Base-by-base conservation (phyloP, 768 basidiomycete genomes). In the Tricholoma matsutake region DNA sequence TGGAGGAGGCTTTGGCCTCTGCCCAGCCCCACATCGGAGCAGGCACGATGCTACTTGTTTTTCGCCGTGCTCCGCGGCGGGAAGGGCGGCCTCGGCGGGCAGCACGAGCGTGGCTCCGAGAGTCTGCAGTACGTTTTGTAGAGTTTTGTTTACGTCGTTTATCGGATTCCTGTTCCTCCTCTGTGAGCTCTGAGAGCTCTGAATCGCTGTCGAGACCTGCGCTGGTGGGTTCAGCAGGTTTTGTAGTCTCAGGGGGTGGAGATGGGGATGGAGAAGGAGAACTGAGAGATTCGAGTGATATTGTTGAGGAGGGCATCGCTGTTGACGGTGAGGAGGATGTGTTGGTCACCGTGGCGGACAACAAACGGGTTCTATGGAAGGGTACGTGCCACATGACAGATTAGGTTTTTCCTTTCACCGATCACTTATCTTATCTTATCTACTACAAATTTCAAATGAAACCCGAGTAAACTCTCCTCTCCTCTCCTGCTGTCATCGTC, bases 1-100 rank as follows among this genome's bases (percentile, higher is more conserved):
- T 76, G 60, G 59, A 71, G 54, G 62, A 68, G 63, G 72, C 72
- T 72, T 72, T 80, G 54, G 74, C 78, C 70, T 84, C 86, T 65
- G 86, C 90, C 91, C 92, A 94, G 25, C 83, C 90, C 92, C 91
- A 93, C 89, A 92, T 93, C 57, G 84, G 84, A 35, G 86, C 86
- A 29, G 91, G 89, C 1, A 91, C 86, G 61, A 91, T 79, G 58
- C 86, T 87, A 66, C 86, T 70, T 28, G 62, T 68, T 62, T 70
- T 70, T 60, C 68, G 60, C 29, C 68, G 64, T 22, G 66, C 67
- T 54, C 70, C 67, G 56, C 69, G 68, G 58, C 68, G 69, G 57
- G 67, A 63, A 45, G 67, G 61, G 31, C 64, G 61, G 41, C 58
- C 54, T 34, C 67, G 65, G 28, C 66, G 64, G 37, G 59, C 61